Evolutionary conservation across 352 stramenopile genomes (phyloP).

Genomic region (Blastocystis sp.): DNA sequence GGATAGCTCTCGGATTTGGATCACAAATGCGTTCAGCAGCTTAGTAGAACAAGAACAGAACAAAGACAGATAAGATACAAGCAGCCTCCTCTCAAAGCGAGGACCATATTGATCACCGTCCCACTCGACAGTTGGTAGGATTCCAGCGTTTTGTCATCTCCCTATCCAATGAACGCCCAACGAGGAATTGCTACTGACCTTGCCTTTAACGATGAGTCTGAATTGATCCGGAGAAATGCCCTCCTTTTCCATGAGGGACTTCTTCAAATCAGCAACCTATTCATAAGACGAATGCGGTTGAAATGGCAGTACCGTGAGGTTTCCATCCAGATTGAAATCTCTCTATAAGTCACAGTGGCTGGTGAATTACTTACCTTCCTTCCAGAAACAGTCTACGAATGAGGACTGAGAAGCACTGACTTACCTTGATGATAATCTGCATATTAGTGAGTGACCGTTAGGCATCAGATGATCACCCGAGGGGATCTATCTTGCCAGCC

Average conservation of each 20-base stretch:
- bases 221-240: slow-evolving; percentile 68
- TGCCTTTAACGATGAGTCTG: slow-evolving; percentile 66
- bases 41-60: slow-evolving; percentile 27
- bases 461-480: background rate
- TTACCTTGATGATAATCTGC: slow-evolving; percentile 67
- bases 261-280: slow-evolving; percentile 67
- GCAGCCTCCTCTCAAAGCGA: slow-evolving; percentile 61
- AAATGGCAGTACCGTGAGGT: slow-evolving; percentile 43
- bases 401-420: background rate
- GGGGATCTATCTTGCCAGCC: background rate
- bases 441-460: background rate
- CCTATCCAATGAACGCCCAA: slow-evolving; percentile 17
- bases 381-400: slow-evolving; percentile 52
- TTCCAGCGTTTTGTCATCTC: slow-evolving; percentile 63
- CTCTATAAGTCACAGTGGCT: slow-evolving; percentile 8
- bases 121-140: slow-evolving; percentile 62
- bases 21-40: background rate
- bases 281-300: background rate
- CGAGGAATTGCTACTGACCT: slow-evolving; percentile 30
- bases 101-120: slow-evolving; percentile 70
- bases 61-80: slow-evolving; percentile 22
- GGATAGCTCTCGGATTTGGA: background rate
- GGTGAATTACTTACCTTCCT: slow-evolving; percentile 19
- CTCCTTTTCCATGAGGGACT: slow-evolving; percentile 67
- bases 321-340: slow-evolving; percentile 69